Percentiles rank a stretch among this genome's conserved stretches.
phyloP scores from a whole-genome alignment of 495 filamentous ascomycete species.

The Penicillium canariense region DNA sequence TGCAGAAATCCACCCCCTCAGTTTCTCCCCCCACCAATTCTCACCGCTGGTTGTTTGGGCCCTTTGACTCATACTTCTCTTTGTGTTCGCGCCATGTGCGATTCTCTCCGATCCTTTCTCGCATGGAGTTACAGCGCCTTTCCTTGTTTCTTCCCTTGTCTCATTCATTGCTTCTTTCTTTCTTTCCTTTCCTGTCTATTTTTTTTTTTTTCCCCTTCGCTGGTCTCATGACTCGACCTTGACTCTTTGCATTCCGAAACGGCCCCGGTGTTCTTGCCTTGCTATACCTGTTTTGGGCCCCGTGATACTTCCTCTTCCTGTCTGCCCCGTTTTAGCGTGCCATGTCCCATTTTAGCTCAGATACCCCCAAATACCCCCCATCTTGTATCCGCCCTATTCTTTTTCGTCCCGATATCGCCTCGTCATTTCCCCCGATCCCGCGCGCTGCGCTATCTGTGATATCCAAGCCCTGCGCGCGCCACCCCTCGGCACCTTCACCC shows the following conservation, averaged over 20 bases:
- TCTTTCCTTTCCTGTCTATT: not conserved
- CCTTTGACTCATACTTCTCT: slow-evolving; percentile 23
- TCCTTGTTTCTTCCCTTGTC: not conserved
- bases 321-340: slow-evolving; percentile 15
- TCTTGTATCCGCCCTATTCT: slow-evolving; percentile 22
- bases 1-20: slow-evolving; percentile 19
- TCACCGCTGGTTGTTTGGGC: slow-evolving; percentile 24
- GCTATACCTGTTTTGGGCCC: not conserved
- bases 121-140: slow-evolving; percentile 15
- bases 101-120: slow-evolving; percentile 9
- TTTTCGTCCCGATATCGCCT: slow-evolving; percentile 23
- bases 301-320: not conserved
- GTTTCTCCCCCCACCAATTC: not conserved
- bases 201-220: slow-evolving; percentile 5
- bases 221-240: slow-evolving; percentile 14
- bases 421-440: slow-evolving; percentile 15
- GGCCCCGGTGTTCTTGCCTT: slow-evolving; percentile 24
- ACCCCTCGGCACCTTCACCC: slow-evolving; percentile 6
- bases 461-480: slow-evolving; percentile 7
- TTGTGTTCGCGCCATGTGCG: not conserved
- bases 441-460: slow-evolving; percentile 20
- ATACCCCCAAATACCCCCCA: slow-evolving; percentile 25
- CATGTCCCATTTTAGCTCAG: slow-evolving; percentile 9
- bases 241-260: slow-evolving; percentile 20
- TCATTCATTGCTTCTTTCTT: not conserved